These are phyloP conservation scores for Globisporangium barbulae DNA, from an alignment of 352 stramenopile species.

Conservation along the genomic window DNA sequence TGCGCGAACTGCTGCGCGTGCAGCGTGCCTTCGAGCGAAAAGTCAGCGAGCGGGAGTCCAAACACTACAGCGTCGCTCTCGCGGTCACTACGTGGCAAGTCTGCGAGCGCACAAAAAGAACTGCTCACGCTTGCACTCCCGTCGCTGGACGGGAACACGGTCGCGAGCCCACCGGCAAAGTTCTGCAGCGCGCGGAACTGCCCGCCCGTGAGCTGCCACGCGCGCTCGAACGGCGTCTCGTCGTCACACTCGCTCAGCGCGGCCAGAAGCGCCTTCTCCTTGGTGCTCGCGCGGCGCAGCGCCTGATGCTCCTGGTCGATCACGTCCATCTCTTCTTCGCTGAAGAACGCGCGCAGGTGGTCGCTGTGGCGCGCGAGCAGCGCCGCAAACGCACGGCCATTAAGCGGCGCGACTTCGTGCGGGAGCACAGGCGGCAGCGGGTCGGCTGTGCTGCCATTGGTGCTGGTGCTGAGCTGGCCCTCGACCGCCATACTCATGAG, in stretches of 20 bases:
- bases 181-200: conserved; percentile 50
- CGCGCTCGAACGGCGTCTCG: conserved; percentile 34
- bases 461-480: conserved; percentile 1
- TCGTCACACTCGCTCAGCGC: conserved; percentile 20
- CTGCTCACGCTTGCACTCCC: neutral
- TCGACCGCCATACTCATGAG: conserved; percentile 22
- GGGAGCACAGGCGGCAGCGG: conserved; percentile 40
- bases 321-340: conserved; percentile 32
- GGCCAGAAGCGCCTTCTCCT: conserved; percentile 25
- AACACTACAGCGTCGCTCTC: neutral
- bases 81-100: conserved; percentile 22
- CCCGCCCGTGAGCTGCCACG: conserved; percentile 31
- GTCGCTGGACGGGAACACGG: conserved; percentile 23
- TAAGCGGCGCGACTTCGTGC: conserved; percentile 45
- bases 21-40: conserved; percentile 29
- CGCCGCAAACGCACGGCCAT: conserved; percentile 40
- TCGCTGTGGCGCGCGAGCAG: conserved; percentile 33
- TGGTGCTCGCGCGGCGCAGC: conserved; percentile 21
- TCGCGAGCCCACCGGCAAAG: conserved; percentile 60
- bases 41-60: conserved; percentile 20
- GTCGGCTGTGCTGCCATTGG: neutral
- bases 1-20: conserved; percentile 36
- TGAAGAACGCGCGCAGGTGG: conserved; percentile 21
- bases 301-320: conserved; percentile 36
- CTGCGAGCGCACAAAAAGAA: conserved; percentile 5